phyloP scores from a whole-genome alignment of 495 filamentous ascomycete species.

The Penicillium roqueforti region DNA sequence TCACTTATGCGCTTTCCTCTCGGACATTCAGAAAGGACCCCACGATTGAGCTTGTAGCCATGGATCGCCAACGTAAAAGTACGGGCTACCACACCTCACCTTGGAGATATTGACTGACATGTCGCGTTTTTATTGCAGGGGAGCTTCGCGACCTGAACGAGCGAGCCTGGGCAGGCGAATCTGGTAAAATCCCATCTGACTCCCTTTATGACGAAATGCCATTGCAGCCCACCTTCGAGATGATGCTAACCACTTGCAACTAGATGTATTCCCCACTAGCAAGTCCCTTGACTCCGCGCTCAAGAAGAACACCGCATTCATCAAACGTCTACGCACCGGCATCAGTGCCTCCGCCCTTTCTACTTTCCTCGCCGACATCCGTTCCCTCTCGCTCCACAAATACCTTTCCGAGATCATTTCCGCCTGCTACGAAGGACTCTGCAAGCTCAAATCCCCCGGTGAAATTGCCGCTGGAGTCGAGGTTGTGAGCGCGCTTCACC shows the following conservation, averaged over 20 bases:
- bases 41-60: conserved; percentile 37
- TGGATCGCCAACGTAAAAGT: conserved; percentile 89
- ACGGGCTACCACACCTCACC: conserved; percentile 20
- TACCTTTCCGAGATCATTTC: conserved; percentile 98
- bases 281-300: conserved; percentile 89
- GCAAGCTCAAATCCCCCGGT: conserved; percentile 80
- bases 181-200: conserved; percentile 50
- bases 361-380: conserved; percentile 88
- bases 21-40: conserved; percentile 39
- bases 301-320: conserved; percentile 99
- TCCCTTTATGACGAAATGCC: conserved; percentile 5
- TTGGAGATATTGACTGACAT: conserved; percentile 14
- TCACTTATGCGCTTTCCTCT: conserved; percentile 39
- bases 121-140: conserved; percentile 47
- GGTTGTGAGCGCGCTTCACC: conserved; percentile 89
- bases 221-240: not conserved
- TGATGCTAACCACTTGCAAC: not conserved
- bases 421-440: conserved; percentile 94
- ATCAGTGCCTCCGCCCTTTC: conserved; percentile 71
- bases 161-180: conserved; percentile 82
- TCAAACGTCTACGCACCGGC: conserved; percentile 90
- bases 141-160: conserved; percentile 86
- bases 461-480: conserved; percentile 92
- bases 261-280: conserved; percentile 76
- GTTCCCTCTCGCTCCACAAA: conserved; percentile 88